Base-by-base conservation (phyloP, 306 rosid species). In the Trichosanthes truncata region DNA sequence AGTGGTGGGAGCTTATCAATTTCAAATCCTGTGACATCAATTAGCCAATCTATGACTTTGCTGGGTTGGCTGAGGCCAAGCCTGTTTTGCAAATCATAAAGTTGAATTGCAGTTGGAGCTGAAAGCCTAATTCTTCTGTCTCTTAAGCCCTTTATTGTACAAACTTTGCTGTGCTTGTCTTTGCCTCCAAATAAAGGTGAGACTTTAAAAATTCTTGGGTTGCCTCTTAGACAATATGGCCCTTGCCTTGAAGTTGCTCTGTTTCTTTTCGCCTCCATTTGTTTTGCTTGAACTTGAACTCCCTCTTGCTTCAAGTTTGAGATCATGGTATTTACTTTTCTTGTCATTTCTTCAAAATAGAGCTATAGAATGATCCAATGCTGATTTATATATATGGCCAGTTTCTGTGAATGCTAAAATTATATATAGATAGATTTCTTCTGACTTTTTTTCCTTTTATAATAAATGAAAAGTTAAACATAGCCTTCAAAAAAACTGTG, bases 91-190 rank as follows among this genome's bases (percentile, higher is more conserved):
- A 93, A 93, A 72, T 90, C 93, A 81, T 93, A 93, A 10, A 93
- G 63, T 65, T 93, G 93, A 80, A 93, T 74, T 6, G 98, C 98
- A 2, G 98, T 91, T 0, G 95, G 95, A 0, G 89, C 90, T 9
- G 98, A 91, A 18, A 93, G 89, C 87, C 98, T 81, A 48, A 93
- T 93, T 35, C 98, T 76, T 55, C 98, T 69, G 85, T 93, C 98
- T 49, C 97, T 83, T 40, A 93, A 81, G 33, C 98, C 98, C 60
- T 93, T 87, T 6, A 93, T 60, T 41, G 98, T 93, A 80, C 89
- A 89, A 13, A 93, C 98, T 74, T 93, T 93, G 87, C 96, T 93
- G 77, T 93, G 98, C 79, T 96, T 83, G 17, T 93, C 98, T 88
- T 93, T 93, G 25, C 97, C 93, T 26, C 98, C 97, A 46, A 91